Evolutionary conservation across 2,329 filamentous ascomycete genomes (phyloP).

Genomic region (Diplodia seriata): DNA sequence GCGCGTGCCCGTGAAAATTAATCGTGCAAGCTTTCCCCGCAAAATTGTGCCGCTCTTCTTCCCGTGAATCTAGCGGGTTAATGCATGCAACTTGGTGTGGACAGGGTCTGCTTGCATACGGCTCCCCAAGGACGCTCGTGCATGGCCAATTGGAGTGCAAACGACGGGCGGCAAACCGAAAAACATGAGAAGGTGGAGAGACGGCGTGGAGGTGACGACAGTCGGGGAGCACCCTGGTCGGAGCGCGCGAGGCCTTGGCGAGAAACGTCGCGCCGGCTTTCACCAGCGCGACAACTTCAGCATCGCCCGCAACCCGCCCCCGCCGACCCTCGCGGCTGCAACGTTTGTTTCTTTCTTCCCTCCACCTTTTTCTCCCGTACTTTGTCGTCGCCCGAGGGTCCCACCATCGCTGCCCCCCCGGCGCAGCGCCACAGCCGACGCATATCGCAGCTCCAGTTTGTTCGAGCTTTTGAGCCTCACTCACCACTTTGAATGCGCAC

Average conservation of each 20-base stretch:
- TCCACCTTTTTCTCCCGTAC: slow-evolving; percentile 42
- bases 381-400: slow-evolving; percentile 33
- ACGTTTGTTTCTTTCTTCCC: slow-evolving; percentile 30
- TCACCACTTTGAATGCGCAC: slow-evolving; percentile 29
- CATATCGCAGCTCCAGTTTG: slow-evolving; percentile 23
- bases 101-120: neutral
- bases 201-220: slow-evolving; percentile 17
- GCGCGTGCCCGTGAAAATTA: neutral
- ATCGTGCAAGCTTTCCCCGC: neutral
- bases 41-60: neutral
- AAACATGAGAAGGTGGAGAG: neutral
- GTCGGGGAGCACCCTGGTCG: slow-evolving; percentile 2
- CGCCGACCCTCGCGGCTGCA: slow-evolving; percentile 29
- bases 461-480: slow-evolving; percentile 19
- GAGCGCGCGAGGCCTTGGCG: slow-evolving; percentile 11
- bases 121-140: neutral
- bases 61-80: neutral
- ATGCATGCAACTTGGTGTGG: neutral
- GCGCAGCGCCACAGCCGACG: slow-evolving; percentile 11
- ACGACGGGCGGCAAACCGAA: neutral
- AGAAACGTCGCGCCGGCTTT: slow-evolving; percentile 30
- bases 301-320: slow-evolving; percentile 16
- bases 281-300: slow-evolving; percentile 25
- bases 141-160: neutral
- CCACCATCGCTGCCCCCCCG: slow-evolving; percentile 8